A percentile compares a stretch with the other conserved stretches of the same genome.
phyloP scores from a whole-genome alignment of 2,329 filamentous ascomycete species.

The Pleurostoma richardsiae region DNA sequence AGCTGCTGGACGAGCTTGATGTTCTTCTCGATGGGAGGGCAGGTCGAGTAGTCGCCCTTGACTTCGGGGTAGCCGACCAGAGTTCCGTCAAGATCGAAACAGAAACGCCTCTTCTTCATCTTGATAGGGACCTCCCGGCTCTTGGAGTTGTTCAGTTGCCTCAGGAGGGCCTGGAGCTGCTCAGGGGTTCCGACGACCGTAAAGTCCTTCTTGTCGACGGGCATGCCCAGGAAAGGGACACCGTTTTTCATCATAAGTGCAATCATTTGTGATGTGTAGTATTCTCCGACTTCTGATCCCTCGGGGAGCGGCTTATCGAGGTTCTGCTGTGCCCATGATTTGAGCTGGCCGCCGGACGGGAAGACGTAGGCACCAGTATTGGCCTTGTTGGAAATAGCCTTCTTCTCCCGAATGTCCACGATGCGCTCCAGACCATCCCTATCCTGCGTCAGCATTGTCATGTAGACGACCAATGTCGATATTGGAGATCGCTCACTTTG shows the following conservation, averaged over 20 bases:
- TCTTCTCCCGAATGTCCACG: slow-evolving; percentile 21
- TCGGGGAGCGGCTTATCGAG: slow-evolving; percentile 13
- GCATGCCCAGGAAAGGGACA: slow-evolving; percentile 17
- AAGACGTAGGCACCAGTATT: slow-evolving; percentile 22
- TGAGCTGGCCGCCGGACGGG: slow-evolving; percentile 15
- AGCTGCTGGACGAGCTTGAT: slow-evolving; percentile 20
- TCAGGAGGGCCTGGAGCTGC: slow-evolving; percentile 19
- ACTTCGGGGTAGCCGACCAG: slow-evolving; percentile 20
- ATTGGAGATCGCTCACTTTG: slow-evolving; percentile 4
- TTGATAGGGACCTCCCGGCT: slow-evolving; percentile 12
- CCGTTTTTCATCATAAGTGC: slow-evolving; percentile 16
- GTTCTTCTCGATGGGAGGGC: slow-evolving; percentile 20
- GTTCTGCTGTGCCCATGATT: slow-evolving; percentile 15
- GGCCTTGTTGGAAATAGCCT: slow-evolving; percentile 21
- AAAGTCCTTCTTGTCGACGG: slow-evolving; percentile 15
- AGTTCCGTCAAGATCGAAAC: slow-evolving; percentile 23
- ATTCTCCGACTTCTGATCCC: slow-evolving; percentile 17
- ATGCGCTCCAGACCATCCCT: slow-evolving; percentile 15
- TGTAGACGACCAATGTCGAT: not conserved
- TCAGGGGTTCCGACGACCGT: slow-evolving; percentile 20
- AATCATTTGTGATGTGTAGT: slow-evolving; percentile 20
- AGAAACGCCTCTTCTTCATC: slow-evolving; percentile 18
- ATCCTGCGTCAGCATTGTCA: not conserved
- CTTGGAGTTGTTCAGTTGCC: slow-evolving; percentile 14
- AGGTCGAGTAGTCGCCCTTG: slow-evolving; percentile 20